These are phyloP conservation scores for Suhomyces bribrorum DNA, from an alignment of 1,139 yeast genomes.

Conservation along the genomic window DNA sequence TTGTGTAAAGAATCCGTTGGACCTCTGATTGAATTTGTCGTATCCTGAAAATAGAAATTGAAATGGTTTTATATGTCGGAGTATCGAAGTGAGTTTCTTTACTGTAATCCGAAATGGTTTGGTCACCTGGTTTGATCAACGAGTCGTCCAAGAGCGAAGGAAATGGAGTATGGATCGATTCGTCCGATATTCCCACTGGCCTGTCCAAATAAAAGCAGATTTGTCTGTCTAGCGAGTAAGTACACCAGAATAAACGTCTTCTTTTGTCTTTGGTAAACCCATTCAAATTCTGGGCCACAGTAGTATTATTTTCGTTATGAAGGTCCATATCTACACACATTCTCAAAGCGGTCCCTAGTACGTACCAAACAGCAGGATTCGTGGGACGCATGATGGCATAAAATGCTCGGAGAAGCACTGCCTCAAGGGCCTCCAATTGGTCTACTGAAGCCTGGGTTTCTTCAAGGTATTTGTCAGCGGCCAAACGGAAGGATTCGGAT, in stretches of 20 bases:
- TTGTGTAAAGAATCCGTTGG: conserved; percentile 69
- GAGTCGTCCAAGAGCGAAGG: conserved; percentile 80
- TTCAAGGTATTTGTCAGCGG: conserved; percentile 63
- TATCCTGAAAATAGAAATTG: conserved; percentile 65
- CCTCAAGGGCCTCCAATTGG: conserved; percentile 71
- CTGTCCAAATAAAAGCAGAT: conserved; percentile 71
- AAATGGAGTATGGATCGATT: conserved; percentile 60
- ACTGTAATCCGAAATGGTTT: conserved; percentile 11
- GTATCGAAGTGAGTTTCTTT: background rate
- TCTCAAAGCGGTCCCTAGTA: conserved; percentile 77
- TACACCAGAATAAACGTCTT: conserved; percentile 85
- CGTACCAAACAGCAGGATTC: conserved; percentile 91
- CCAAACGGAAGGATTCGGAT: conserved; percentile 69
- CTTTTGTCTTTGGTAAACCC: conserved; percentile 67
- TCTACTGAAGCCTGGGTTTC: conserved; percentile 59
- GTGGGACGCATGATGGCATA: conserved; percentile 78
- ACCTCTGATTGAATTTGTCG: conserved; percentile 78
- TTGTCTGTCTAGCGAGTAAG: conserved; percentile 80
- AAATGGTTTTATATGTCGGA: conserved; percentile 60
- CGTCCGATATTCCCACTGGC: conserved; percentile 77
- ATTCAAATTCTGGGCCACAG: conserved; percentile 34
- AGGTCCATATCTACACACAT: conserved; percentile 81
- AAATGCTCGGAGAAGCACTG: conserved; percentile 63
- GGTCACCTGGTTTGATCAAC: conserved; percentile 39
- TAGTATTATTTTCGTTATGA: conserved; percentile 43